A percentile compares a stretch with the other conserved stretches of the same genome.
Evolutionary conservation across 371 early-diverging fungal species (phyloP).

Genomic region (Apophysomyces ossiformis): DNA sequence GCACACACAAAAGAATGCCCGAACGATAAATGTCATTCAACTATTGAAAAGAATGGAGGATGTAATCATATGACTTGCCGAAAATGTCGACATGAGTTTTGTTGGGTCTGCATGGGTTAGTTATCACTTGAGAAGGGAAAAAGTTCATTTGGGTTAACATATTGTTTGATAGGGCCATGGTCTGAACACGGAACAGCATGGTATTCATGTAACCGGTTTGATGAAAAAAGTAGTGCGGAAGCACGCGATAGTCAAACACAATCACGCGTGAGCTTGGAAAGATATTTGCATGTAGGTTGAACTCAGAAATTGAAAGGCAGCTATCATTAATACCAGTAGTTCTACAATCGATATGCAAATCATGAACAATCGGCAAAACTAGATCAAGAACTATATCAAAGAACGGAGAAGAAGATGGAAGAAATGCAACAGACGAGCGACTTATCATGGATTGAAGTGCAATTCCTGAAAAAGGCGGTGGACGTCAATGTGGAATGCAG

Average conservation of each 20-base stretch:
- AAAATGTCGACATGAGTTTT: slow-evolving; percentile 81
- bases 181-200: slow-evolving; percentile 84
- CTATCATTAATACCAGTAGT: slow-evolving; percentile 45
- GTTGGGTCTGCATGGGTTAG: slow-evolving; percentile 72
- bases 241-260: slow-evolving; percentile 78
- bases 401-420: slow-evolving; percentile 91
- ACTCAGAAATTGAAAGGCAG: neutral
- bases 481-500: slow-evolving; percentile 82
- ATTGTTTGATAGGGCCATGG: slow-evolving; percentile 78
- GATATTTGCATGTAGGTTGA: slow-evolving; percentile 84
- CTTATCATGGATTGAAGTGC: slow-evolving; percentile 96
- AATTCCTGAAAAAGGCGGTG: slow-evolving; percentile 90
- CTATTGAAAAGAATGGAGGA: slow-evolving; percentile 96
- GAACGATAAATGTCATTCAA: slow-evolving; percentile 72
- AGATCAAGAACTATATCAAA: slow-evolving; percentile 76
- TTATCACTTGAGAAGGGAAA: neutral
- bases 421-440: slow-evolving; percentile 83
- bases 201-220: slow-evolving; percentile 87
- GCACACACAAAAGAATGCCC: slow-evolving; percentile 94
- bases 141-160: neutral
- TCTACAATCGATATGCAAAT: slow-evolving; percentile 92
- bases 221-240: slow-evolving; percentile 71
- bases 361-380: slow-evolving; percentile 91
- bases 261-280: slow-evolving; percentile 79
- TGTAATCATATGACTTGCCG: slow-evolving; percentile 92